Evolutionary conservation across 2,329 filamentous ascomycete genomes (phyloP).

Genomic region (Clonostachys rhizophaga): DNA sequence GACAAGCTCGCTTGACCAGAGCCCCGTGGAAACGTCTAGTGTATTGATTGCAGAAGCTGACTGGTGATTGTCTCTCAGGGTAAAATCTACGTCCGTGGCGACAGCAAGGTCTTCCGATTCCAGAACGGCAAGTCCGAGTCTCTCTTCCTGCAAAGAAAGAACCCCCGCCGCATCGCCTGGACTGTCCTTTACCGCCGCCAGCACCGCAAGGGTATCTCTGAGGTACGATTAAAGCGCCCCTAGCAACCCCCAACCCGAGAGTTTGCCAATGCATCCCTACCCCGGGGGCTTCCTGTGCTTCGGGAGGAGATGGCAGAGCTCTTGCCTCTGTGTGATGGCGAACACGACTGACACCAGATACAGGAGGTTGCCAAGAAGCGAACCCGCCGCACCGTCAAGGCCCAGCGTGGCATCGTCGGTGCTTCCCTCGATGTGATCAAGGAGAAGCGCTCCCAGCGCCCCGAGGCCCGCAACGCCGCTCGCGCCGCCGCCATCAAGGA

Average conservation of each 20-base stretch:
- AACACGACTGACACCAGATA: slow-evolving; percentile 36
- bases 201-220: slow-evolving; percentile 99
- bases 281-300: no score
- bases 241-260: neutral
- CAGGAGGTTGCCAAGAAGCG: slow-evolving; percentile 99
- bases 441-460: slow-evolving; percentile 92
- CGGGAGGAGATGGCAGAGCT: no score
- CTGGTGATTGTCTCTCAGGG: slow-evolving; percentile 56
- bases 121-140: slow-evolving; percentile 99
- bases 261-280: neutral
- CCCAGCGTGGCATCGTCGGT: slow-evolving; percentile 98
- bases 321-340: neutral
- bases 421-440: slow-evolving; percentile 99
- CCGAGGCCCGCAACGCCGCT: slow-evolving; percentile 90
- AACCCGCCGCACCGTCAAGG: slow-evolving; percentile 95
- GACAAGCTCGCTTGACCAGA: no score
- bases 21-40: neutral
- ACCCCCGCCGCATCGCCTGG: slow-evolving; percentile 99
- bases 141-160: slow-evolving; percentile 99
- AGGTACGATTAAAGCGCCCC: slow-evolving; percentile 64
- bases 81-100: slow-evolving; percentile 98
- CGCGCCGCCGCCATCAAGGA: slow-evolving; percentile 90
- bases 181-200: slow-evolving; percentile 96
- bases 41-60: slow-evolving; percentile 15
- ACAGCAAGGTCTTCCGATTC: slow-evolving; percentile 99